These are phyloP conservation scores for Cymbidium sinense DNA, from an alignment of 106 monocot genomes.

Conservation along the genomic window DNA sequence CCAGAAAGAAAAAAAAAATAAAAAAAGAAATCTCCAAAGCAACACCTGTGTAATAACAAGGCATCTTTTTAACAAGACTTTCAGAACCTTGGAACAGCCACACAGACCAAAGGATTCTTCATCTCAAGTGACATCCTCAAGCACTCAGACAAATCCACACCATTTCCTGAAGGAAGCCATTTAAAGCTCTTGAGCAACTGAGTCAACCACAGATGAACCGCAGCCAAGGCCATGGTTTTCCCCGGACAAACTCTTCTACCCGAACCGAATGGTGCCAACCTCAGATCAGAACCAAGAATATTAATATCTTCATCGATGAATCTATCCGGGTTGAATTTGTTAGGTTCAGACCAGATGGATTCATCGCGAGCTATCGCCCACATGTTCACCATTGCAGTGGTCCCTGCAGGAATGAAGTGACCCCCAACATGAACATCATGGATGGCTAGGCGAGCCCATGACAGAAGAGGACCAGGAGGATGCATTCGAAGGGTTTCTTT, in stretches of 20 bases:
- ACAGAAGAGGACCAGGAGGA: slow-evolving; percentile 24
- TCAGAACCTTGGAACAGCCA: slow-evolving; percentile 4
- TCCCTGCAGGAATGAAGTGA: slow-evolving; percentile 15
- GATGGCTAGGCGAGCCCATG: slow-evolving; percentile 24
- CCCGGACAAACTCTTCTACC: slow-evolving; percentile 26
- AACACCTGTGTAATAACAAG: neutral
- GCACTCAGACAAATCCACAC: slow-evolving; percentile 14
- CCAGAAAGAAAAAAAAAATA: no score
- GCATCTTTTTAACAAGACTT: neutral
- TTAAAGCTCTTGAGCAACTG: slow-evolving; percentile 19
- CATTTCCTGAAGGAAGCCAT: neutral
- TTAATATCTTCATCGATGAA: slow-evolving; percentile 13
- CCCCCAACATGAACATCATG: slow-evolving; percentile 14
- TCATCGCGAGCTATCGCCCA: slow-evolving; percentile 22
- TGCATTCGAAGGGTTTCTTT: slow-evolving; percentile 21
- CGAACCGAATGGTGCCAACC: slow-evolving; percentile 19
- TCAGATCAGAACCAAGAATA: slow-evolving; percentile 16
- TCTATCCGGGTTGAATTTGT: slow-evolving; percentile 17
- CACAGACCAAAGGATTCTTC: slow-evolving; percentile 19
- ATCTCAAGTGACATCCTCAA: slow-evolving; percentile 24
- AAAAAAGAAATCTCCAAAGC: no score
- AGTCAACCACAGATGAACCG: slow-evolving; percentile 20
- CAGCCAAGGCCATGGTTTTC: slow-evolving; percentile 21
- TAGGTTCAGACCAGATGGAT: neutral
- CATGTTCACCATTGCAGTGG: slow-evolving; percentile 32